Base-by-base conservation (phyloP, 2,329 filamentous ascomycete genomes). In the Trichophaea hybrida region DNA sequence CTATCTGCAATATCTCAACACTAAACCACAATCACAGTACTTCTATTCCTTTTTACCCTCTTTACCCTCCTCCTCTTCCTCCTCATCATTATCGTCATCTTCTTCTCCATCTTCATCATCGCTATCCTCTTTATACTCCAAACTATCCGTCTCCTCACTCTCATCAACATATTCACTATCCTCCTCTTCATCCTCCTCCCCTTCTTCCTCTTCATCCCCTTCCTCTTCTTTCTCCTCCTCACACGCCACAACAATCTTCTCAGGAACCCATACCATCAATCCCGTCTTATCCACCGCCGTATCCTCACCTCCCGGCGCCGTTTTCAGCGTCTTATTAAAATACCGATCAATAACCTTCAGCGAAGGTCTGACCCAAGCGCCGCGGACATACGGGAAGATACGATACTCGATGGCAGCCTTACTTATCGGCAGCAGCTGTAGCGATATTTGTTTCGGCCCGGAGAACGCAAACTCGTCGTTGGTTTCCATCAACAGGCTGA, bases 391-490 rank as follows among this genome's bases (percentile, higher is more conserved):
- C 6, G 90, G 83, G 61, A 94, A 71, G 15, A 98, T 69, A 43
- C 82, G 80, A 69, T 90, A 97, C 32, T 80, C 77, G n/a, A 88
- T 77, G 0, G 77, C 79, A 51, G 87, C 78, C 61, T 90, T 76
- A 61, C 87, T 90, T 63, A 95, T 75, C 0, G 93, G 93, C 50
- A 95, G 78, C 46, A 97, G 74, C 69, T 93, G 88, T 56, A 96
- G 68, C 1, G 84, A 85, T 10, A 82, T 83, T 65, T 85, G 78
- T 74, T 97, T 97, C 1, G 87, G 77, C 0, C 93, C 93, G 6
- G 87, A 89, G 72, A 98, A 97, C 0, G 89, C 91, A 72, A 97
- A 97, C 57, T 88, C 81, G 65, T 94, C 88, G 70, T 82, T 91
- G 2, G 89, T 86, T 67, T 98, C 91, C 89, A 98, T 94, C 32